Conservation (phyloP, 2,329 filamentous ascomycete species). For the Nemania sp. region DNA sequence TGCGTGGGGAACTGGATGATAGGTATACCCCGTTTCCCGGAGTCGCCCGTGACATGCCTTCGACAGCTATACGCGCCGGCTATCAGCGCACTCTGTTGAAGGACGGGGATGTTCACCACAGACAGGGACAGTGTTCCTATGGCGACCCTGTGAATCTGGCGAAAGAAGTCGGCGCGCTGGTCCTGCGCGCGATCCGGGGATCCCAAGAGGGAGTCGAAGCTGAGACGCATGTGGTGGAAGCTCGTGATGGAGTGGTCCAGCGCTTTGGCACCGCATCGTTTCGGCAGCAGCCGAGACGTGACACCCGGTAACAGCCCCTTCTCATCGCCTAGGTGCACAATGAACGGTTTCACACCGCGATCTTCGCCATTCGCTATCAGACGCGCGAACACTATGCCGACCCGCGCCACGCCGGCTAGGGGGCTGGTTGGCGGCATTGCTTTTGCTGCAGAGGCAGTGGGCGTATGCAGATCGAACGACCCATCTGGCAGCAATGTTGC, state of each 20-base stretch:
- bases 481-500: constrained; percentile 43
- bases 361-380: constrained; percentile 37
- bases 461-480: constrained; percentile 35
- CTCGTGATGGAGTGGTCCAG: constrained; percentile 43
- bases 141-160: constrained; percentile 34
- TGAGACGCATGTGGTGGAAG: constrained; percentile 41
- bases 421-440: constrained; percentile 37
- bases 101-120: constrained; percentile 26
- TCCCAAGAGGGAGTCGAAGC: constrained; percentile 37
- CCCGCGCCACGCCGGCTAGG: constrained; percentile 32
- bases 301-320: constrained; percentile 38
- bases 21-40: constrained; percentile 11
- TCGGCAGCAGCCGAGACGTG: constrained; percentile 34
- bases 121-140: constrained; percentile 36
- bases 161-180: constrained; percentile 37
- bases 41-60: constrained; percentile 19
- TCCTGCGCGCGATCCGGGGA: constrained; percentile 23
- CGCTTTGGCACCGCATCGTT: constrained; percentile 37
- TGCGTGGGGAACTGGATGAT: constrained; percentile 38
- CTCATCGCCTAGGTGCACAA: constrained; percentile 38
- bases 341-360: constrained; percentile 39
- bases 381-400: constrained; percentile 43
- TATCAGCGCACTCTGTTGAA: constrained; percentile 28
- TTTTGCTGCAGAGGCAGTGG: constrained; percentile 40
- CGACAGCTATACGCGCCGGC: constrained; percentile 31